A percentile compares a stretch with the other conserved stretches of the same genome.
Evolutionary conservation across 352 stramenopile genomes (phyloP).

Genomic region (Phytophthora fragariaefolia): DNA sequence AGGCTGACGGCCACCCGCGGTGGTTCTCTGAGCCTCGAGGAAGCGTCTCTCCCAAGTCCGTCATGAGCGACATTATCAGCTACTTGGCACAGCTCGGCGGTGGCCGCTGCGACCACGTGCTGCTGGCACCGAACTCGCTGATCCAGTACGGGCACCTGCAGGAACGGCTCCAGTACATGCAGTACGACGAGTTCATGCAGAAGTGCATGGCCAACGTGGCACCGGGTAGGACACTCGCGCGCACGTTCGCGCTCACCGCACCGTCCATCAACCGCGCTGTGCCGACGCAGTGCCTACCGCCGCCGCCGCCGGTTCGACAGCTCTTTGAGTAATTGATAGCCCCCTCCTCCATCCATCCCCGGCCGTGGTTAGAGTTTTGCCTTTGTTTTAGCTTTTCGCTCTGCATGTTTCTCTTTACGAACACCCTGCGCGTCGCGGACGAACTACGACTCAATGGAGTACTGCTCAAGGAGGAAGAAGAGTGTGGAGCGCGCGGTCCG

Average conservation of each 20-base stretch:
- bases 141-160: constrained; percentile 55
- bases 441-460: constrained; percentile 17
- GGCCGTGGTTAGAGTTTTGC: constrained; percentile 38
- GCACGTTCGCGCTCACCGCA: constrained; percentile 44
- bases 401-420: constrained; percentile 33
- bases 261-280: constrained; percentile 38
- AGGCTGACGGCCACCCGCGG: constrained; percentile 33
- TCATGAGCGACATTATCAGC: constrained; percentile 45
- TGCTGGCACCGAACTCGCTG: constrained; percentile 51
- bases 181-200: constrained; percentile 56
- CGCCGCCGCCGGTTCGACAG: constrained; percentile 38
- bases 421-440: constrained; percentile 18
- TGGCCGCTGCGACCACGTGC: constrained; percentile 42
- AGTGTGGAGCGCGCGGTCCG: background rate
- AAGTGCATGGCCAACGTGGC: constrained; percentile 46
- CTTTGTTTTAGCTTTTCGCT: constrained; percentile 20
- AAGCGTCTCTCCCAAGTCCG: constrained; percentile 41
- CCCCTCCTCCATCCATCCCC: constrained; percentile 8
- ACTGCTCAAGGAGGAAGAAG: constrained; percentile 23
- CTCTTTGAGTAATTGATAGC: constrained; percentile 53
- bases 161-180: constrained; percentile 54
- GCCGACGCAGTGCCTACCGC: constrained; percentile 44
- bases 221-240: constrained; percentile 40
- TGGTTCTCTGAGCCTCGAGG: constrained; percentile 47
- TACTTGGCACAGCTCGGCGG: constrained; percentile 51